These are phyloP conservation scores for Halophytophthora polymorphica DNA, from an alignment of 352 stramenopile genomes.

Conservation along the genomic window DNA sequence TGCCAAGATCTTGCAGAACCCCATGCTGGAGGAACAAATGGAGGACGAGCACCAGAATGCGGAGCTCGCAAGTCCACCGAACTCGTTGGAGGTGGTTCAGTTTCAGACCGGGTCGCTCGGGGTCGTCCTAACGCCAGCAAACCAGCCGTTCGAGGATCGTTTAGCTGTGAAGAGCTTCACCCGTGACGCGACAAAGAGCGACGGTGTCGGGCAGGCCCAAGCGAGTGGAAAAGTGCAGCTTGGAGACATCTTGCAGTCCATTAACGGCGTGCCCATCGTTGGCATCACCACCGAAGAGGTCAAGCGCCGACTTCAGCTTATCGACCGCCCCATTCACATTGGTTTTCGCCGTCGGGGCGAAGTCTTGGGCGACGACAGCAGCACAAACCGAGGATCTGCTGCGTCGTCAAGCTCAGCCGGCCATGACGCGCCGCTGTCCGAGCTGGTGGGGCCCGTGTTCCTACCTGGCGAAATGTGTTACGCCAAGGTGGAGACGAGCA, in stretches of 20 bases:
- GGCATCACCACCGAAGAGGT: slow-evolving; percentile 76
- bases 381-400: slow-evolving; percentile 5
- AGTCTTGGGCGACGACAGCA: slow-evolving; percentile 3
- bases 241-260: slow-evolving; percentile 72
- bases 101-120: slow-evolving; percentile 66
- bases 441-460: slow-evolving; percentile 31
- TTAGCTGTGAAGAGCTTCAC: slow-evolving; percentile 80
- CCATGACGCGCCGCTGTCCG: slow-evolving; percentile 11
- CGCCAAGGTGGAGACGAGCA: slow-evolving; percentile 70
- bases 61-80: slow-evolving; percentile 4
- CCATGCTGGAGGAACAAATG: slow-evolving; percentile 35
- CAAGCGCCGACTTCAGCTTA: slow-evolving; percentile 71
- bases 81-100: slow-evolving; percentile 51
- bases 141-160: slow-evolving; percentile 40
- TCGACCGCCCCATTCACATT: slow-evolving; percentile 65
- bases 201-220: slow-evolving; percentile 53
- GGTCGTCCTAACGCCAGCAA: slow-evolving; percentile 61
- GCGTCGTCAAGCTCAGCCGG: background rate
- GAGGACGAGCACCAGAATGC: background rate
- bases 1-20: slow-evolving; percentile 57
- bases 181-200: slow-evolving; percentile 24
- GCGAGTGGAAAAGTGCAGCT: slow-evolving; percentile 56
- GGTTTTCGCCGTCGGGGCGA: slow-evolving; percentile 52
- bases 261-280: slow-evolving; percentile 76
- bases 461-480: slow-evolving; percentile 77